Base-by-base conservation (phyloP, 208 protist genomes). In the Kentomonas sorsogonicus region DNA sequence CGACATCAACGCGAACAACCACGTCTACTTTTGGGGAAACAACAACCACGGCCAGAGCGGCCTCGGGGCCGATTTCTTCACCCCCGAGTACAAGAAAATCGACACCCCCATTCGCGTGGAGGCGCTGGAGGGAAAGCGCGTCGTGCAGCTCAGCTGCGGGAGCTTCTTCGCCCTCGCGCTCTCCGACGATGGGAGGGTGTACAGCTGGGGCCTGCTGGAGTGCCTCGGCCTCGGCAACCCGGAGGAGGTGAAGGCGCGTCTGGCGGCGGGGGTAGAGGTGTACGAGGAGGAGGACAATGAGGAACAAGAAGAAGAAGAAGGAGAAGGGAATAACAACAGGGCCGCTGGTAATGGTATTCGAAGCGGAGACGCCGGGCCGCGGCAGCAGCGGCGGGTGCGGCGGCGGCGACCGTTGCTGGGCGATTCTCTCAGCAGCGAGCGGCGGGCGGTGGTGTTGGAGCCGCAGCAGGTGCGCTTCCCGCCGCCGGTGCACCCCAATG, bases 31-130 rank as follows among this genome's bases (percentile, higher is more conserved):
- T 47, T 94, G 88, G 85, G 88, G 88, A 0, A 94, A 92, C 66
- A 94, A 94, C 71, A 94, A 92, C 66, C 88, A 94, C 71, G 82
- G 82, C 26, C 88, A 94, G 57, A 86, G 83, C 54, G 88, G 83
- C 13, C 73, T 91, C 10, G 88, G 88, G 1, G 73, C 68, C 15
- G 23, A 20, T 23, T 76, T 63, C 73, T 88, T 94, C 53, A 66
- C 77, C 59, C 47, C 63, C 25, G 44, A 63, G 1, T 60, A 63
- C 48, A 81, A 79, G 41, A 89, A 89, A 53, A 81, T 94, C 16
- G 81, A 90, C 56, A 45, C 54, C 1, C 88, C 88, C 25, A 74
- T 66, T 16, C 72, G 85, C 27, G 79, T 94, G 15, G 69, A 72
- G 23, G 73, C 78, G 23, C 63, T 94, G 51, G 74, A 83, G 41